Evolutionary conservation across 2,329 filamentous ascomycete genomes (phyloP), one percentile per base, ranked within the genome.

Genomic region (Hymenoscyphus scutula): DNA sequence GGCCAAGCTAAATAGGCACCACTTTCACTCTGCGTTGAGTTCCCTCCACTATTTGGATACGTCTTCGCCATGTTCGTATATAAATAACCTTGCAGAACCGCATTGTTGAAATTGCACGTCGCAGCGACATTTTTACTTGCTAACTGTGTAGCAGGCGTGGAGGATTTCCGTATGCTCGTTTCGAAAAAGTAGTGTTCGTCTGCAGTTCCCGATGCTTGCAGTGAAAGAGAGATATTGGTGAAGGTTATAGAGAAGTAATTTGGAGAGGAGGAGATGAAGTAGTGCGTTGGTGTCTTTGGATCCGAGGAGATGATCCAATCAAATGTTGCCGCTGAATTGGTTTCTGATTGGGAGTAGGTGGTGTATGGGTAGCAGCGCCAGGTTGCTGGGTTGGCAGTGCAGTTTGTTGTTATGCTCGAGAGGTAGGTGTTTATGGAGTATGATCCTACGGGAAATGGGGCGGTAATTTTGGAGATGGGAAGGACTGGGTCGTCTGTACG

Each of bases 341-440:
- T 72, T 10, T 72, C 70, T 15, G 77, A 74, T 17, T 75, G 67
- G 55, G 76, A 74, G 74, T 84, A 86, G 32, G 78, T 78, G 2
- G 74, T 76, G 69, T 32, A 55, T 19, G 32, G 53, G 8, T 32
- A 32, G 34, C 55, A 37, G 17, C 30, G 55, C 84, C 87, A 90
- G 1, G 85, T 85, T 4, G 78, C 75, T 0, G 82, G 67, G 67
- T 84, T 81, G 15, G 82, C 79, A 0, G 85, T 87, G 74, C 88
- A 90, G 56, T 78, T 78, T 6, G 83, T 81, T 17, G 76, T 75
- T 1, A 81, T 75, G 5, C 77, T 81, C 57, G 80, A 77, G 45
- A 90, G 82, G 63, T 82, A 82, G 25, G 85, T 85, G 6, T 81
- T 77, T 67, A 90, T 78, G 41, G 82, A 78, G 73, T 85, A 90